Conservation (phyloP, 2,329 filamentous ascomycete species). For the Cytospora piceae region DNA sequence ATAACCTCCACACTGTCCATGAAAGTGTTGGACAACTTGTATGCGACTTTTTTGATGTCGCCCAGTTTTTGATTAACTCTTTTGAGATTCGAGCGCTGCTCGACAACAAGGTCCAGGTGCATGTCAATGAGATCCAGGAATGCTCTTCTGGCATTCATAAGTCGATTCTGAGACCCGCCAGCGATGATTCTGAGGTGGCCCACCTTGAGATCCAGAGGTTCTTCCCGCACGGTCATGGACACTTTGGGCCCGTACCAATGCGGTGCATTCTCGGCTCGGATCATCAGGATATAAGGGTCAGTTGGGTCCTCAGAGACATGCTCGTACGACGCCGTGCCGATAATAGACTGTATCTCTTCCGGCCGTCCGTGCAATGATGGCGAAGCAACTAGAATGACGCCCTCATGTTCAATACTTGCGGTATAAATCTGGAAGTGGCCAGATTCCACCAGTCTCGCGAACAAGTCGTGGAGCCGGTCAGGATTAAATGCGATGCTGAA, state of each 20-base stretch:
- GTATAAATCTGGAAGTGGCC: constrained; percentile 88
- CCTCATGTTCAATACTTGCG: constrained; percentile 70
- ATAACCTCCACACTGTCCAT: constrained; percentile 98
- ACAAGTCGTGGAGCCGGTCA: constrained; percentile 73
- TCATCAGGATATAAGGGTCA: constrained; percentile 83
- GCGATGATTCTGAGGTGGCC: constrained; percentile 88
- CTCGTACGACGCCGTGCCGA: constrained; percentile 68
- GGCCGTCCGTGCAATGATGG: constrained; percentile 74
- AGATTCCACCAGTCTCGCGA: constrained; percentile 77
- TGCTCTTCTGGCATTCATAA: constrained; percentile 76
- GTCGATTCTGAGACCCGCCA: constrained; percentile 77
- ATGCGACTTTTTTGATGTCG: constrained; percentile 93
- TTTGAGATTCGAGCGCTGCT: constrained; percentile 89
- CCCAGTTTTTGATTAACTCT: constrained; percentile 90
- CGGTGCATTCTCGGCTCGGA: constrained; percentile 78
- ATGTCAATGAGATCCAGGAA: constrained; percentile 81
- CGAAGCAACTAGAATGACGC: constrained; percentile 83
- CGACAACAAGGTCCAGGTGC: constrained; percentile 85
- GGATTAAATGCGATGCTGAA: constrained; percentile 79
- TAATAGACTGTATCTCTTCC: constrained; percentile 82
- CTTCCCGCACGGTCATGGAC: constrained; percentile 71
- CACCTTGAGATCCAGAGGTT: constrained; percentile 81
- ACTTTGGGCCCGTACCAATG: constrained; percentile 82
- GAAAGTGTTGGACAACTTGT: constrained; percentile 95
- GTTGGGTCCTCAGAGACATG: constrained; percentile 69